Evolutionary conservation across 257 asterid genomes (phyloP).

Genomic region (Nicotiana noctiflora): DNA sequence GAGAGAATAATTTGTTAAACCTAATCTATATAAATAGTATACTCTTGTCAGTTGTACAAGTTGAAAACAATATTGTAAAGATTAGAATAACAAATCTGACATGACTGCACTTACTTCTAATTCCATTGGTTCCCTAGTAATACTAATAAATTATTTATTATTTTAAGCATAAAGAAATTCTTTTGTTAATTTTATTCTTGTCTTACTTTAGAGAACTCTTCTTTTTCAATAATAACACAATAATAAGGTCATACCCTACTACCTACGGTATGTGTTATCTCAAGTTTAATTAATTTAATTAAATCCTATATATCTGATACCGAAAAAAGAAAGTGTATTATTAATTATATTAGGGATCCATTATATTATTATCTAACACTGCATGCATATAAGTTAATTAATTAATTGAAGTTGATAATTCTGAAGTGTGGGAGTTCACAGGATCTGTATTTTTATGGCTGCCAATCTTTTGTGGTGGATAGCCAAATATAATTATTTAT

Average conservation of each 20-base stretch:
- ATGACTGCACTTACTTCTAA: conserved; percentile 31
- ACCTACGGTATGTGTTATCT: conserved; percentile 10
- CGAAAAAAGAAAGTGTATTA: conserved; percentile 1
- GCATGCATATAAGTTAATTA: not conserved
- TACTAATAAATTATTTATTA: conserved; percentile 4
- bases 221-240: not conserved
- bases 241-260: conserved; percentile 14
- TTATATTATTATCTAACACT: not conserved
- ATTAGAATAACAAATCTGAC: conserved; percentile 21
- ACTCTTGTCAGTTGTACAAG: not conserved
- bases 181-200: not conserved
- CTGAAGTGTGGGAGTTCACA: not conserved
- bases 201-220: not conserved
- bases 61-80: not conserved
- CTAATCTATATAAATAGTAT: not conserved
- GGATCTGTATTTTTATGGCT: not conserved
- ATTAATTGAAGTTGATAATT: not conserved
- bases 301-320: not conserved
- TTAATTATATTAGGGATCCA: too few relatives aligned
- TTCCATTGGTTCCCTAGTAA: conserved; percentile 29
- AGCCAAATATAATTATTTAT: not conserved
- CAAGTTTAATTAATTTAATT: not conserved
- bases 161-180: not conserved
- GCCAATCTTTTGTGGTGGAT: not conserved
- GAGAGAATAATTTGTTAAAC: not conserved